Conservation (phyloP, 495 filamentous ascomycete genomes). For the Aspergillus affinis region DNA sequence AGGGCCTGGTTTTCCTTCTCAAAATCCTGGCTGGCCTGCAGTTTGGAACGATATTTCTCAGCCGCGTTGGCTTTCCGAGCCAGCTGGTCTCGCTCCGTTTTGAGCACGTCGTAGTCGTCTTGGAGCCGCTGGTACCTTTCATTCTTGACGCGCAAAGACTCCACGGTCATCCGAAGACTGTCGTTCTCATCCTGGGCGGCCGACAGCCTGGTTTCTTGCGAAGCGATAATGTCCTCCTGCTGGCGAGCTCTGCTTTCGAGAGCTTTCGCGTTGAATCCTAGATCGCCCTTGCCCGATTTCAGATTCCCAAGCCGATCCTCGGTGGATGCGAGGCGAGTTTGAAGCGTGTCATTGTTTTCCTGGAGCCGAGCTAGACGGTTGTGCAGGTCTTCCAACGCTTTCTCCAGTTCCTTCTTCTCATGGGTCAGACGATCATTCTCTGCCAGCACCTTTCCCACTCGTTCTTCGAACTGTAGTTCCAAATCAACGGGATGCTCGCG, state of each 20-base stretch:
- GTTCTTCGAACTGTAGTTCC: constrained; percentile 55
- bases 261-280: constrained; percentile 45
- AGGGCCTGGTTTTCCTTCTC: constrained; percentile 69
- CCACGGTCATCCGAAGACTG: constrained; percentile 41
- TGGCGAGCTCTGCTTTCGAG: constrained; percentile 49
- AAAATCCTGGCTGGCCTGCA: constrained; percentile 67
- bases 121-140: constrained; percentile 57
- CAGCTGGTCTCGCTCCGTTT: constrained; percentile 70
- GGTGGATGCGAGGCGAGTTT: constrained; percentile 44
- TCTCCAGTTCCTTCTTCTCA: constrained; percentile 53
- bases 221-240: constrained; percentile 57
- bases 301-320: constrained; percentile 48
- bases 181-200: constrained; percentile 44
- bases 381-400: constrained; percentile 53
- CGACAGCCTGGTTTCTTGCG: constrained; percentile 56
- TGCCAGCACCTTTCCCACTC: constrained; percentile 50
- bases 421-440: constrained; percentile 50
- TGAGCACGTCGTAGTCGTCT: constrained; percentile 69
- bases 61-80: constrained; percentile 76
- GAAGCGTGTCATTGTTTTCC: constrained; percentile 55
- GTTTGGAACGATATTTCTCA: constrained; percentile 73
- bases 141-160: constrained; percentile 43
- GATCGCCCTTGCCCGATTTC: constrained; percentile 44
- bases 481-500: constrained; percentile 42
- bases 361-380: constrained; percentile 57